phyloP scores from a whole-genome alignment of 768 basidiomycete genomes.

The Podaxis sp. region DNA sequence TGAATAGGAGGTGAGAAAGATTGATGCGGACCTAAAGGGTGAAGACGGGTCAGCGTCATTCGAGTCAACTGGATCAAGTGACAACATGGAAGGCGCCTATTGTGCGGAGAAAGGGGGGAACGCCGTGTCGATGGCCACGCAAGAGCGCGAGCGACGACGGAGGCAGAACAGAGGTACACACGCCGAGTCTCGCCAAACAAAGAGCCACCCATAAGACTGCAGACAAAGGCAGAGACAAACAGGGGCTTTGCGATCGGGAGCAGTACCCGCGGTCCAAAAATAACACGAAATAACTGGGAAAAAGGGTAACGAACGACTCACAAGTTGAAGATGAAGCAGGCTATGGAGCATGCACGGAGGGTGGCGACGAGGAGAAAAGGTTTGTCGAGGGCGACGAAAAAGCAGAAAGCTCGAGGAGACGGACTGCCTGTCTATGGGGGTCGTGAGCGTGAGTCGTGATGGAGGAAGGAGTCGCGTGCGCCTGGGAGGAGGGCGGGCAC shows the following conservation, averaged over 20 bases:
- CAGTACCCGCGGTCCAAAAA: conserved; percentile 3
- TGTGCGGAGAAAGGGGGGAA: conserved; percentile 17
- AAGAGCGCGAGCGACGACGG: not conserved
- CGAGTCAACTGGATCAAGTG: conserved; percentile 21
- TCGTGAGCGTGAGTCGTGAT: conserved; percentile 47
- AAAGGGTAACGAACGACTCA: not conserved
- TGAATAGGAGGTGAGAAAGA: conserved; percentile 40
- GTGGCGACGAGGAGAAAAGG: conserved; percentile 12
- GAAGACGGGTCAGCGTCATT: conserved; percentile 25
- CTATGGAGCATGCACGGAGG: conserved; percentile 1
- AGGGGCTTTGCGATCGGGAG: conserved; percentile 6
- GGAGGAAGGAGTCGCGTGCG: conserved; percentile 22
- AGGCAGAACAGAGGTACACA: not conserved
- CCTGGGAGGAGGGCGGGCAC: conserved; percentile 37
- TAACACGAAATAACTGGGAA: not conserved
- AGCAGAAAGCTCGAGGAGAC: conserved; percentile 16
- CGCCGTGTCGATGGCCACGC: conserved; percentile 5
- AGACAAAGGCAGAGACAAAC: conserved; percentile 4
- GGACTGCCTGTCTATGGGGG: conserved; percentile 24
- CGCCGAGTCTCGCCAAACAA: not conserved
- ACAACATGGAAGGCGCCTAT: conserved; percentile 22
- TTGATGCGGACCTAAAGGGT: conserved; percentile 41
- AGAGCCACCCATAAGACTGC: not conserved
- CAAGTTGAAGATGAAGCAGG: conserved; percentile 7
- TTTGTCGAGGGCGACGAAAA: conserved; percentile 14